A percentile compares a stretch with the other conserved stretches of the same genome.
These are phyloP conservation scores for Laetiporus sulphureus DNA, from an alignment of 1,284 basidiomycete genomes.

Conservation along the genomic window DNA sequence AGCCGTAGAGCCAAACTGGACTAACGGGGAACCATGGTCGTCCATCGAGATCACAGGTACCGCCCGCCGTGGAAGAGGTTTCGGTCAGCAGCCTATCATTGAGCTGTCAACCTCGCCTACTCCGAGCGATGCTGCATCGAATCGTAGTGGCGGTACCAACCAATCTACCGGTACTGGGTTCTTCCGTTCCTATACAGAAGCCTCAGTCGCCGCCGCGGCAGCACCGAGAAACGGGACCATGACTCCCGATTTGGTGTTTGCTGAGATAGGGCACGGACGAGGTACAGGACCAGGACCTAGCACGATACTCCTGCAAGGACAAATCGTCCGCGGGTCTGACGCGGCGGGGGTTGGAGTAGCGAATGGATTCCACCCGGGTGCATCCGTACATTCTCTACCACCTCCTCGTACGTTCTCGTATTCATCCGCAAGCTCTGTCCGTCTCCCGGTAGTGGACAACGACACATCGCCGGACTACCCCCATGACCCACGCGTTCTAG, in stretches of 20 bases:
- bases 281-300: conserved; percentile 32
- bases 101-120: conserved; percentile 53
- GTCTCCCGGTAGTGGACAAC: conserved; percentile 10
- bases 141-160: conserved; percentile 45
- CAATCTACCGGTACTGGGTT: conserved; percentile 51
- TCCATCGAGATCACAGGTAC: conserved; percentile 19
- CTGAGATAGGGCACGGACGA: conserved; percentile 71
- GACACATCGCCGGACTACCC: conserved; percentile 9
- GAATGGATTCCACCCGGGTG: conserved; percentile 10
- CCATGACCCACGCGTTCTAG: conserved; percentile 11
- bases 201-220: conserved; percentile 24
- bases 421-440: conserved; percentile 8
- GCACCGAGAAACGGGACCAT: conserved; percentile 46
- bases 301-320: conserved; percentile 16
- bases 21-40: conserved; percentile 5
- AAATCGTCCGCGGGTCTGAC: conserved; percentile 11
- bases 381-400: conserved; percentile 9
- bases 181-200: conserved; percentile 54
- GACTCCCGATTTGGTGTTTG: conserved; percentile 68
- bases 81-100: conserved; percentile 56
- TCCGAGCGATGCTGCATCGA: conserved; percentile 50
- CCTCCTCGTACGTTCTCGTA: conserved; percentile 2
- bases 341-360: conserved; percentile 11
- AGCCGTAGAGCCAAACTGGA: conserved; percentile 8
- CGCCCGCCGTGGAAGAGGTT: conserved; percentile 28